phyloP scores from a whole-genome alignment of 192 early-diverging fungal species.

The Helicostylum pulchrum region DNA sequence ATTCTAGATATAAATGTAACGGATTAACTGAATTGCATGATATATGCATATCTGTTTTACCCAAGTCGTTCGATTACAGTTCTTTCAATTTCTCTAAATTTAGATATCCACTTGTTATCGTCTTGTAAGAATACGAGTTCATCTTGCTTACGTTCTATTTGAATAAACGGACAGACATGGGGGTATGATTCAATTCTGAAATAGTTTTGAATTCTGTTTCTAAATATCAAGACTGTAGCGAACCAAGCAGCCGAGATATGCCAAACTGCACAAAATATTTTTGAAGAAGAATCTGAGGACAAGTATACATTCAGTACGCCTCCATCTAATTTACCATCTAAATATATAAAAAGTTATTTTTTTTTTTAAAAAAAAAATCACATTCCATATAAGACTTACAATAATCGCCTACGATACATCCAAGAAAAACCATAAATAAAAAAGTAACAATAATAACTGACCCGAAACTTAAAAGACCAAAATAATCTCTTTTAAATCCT shows the following conservation, averaged over 20 bases:
- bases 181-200: slow-evolving; percentile 63
- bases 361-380: no score
- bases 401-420: slow-evolving; percentile 69
- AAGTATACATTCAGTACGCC: slow-evolving; percentile 54
- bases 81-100: slow-evolving; percentile 31
- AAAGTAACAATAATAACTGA: slow-evolving; percentile 55
- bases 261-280: slow-evolving; percentile 72
- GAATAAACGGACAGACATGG: slow-evolving; percentile 43
- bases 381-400: slow-evolving; percentile 50
- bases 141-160: slow-evolving; percentile 52
- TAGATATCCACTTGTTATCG: slow-evolving; percentile 40
- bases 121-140: slow-evolving; percentile 52
- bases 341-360: neutral
- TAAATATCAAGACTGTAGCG: slow-evolving; percentile 42
- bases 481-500: slow-evolving; percentile 56
- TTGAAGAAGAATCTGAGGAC: slow-evolving; percentile 55
- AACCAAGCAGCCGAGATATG: slow-evolving; percentile 69
- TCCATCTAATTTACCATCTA: slow-evolving; percentile 52
- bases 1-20: slow-evolving; percentile 10
- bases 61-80: slow-evolving; percentile 27
- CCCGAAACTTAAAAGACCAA: slow-evolving; percentile 50
- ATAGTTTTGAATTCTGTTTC: slow-evolving; percentile 56
- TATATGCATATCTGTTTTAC: slow-evolving; percentile 7
- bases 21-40: neutral
- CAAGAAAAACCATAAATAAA: slow-evolving; percentile 65